phyloP scores from a whole-genome alignment of 257 asterid species.

The Gentiana straminea region DNA sequence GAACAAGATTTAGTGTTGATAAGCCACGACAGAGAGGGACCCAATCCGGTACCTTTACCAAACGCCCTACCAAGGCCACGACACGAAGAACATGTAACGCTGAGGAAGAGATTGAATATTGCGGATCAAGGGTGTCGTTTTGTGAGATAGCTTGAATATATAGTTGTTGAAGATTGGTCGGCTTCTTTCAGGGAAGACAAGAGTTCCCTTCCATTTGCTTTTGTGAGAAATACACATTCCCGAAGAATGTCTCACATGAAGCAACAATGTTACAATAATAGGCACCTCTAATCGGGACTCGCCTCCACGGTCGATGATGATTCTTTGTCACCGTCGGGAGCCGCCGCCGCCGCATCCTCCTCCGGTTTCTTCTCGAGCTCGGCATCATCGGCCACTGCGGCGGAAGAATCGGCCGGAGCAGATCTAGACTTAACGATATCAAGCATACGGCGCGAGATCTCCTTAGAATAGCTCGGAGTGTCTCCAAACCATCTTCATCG shows the following conservation, averaged over 20 bases:
- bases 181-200: neutral
- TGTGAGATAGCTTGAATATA: neutral
- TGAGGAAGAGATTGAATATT: neutral
- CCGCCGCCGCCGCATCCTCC: slow-evolving; percentile 18
- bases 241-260: slow-evolving; percentile 1
- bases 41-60: slow-evolving; percentile 5
- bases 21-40: slow-evolving; percentile 5
- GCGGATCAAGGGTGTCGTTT: slow-evolving; percentile 8
- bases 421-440: slow-evolving; percentile 75
- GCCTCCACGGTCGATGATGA: slow-evolving; percentile 26
- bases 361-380: slow-evolving; percentile 33
- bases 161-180: neutral
- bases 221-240: neutral
- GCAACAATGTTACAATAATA: neutral
- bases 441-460: slow-evolving; percentile 68
- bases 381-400: too few relatives aligned
- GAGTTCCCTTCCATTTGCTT: slow-evolving; percentile 2
- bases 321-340: slow-evolving; percentile 37
- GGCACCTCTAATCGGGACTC: slow-evolving; percentile 14
- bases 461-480: slow-evolving; percentile 68
- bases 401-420: slow-evolving; percentile 13
- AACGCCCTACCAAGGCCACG: neutral
- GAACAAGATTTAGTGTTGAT: neutral
- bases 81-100: neutral
- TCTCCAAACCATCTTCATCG: slow-evolving; percentile 66